A percentile compares a stretch with the other conserved stretches of the same genome.
Evolutionary conservation across 139 green algal species (phyloP).

Genomic region (Coccomyxa sp.): DNA sequence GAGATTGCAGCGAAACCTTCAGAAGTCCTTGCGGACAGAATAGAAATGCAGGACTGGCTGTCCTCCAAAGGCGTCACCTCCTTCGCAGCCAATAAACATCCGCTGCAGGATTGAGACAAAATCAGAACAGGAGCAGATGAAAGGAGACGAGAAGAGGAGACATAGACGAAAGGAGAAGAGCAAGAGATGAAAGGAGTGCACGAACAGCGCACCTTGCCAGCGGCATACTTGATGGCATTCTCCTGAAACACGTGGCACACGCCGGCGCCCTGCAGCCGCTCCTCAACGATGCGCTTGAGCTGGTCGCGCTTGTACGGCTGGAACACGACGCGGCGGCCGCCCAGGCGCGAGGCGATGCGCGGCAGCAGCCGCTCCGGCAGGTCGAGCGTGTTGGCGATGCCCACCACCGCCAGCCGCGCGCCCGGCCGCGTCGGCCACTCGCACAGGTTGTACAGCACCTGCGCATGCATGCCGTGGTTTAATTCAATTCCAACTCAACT

Average conservation of each 20-base stretch:
- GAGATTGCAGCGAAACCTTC: no score
- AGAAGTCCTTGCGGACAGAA: no score
- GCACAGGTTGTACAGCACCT: conserved; percentile 98
- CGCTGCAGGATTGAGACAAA: no score
- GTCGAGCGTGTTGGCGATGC: conserved; percentile 98
- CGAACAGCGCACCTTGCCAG: conserved; percentile 43
- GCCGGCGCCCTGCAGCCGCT: conserved; percentile 49
- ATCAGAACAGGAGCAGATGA: no score
- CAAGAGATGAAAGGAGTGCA: no score
- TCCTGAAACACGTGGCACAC: conserved; percentile 32
- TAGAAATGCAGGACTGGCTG: no score
- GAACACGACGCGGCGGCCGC: conserved; percentile 62
- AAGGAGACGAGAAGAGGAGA: no score
- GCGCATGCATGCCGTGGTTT: conserved; percentile 2
- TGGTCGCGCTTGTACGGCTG: conserved; percentile 69
- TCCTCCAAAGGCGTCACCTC: no score
- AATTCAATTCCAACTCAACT: no score
- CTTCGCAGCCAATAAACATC: no score
- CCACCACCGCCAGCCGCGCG: conserved; percentile 76
- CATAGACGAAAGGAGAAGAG: no score
- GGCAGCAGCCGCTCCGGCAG: conserved; percentile 91
- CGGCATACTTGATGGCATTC: conserved; percentile 37
- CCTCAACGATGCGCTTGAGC: conserved; percentile 69
- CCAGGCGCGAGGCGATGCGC: conserved; percentile 55
- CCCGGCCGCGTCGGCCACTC: conserved; percentile 78